These are phyloP conservation scores for Psophocarpus tetragonolobus DNA, from an alignment of 306 rosid genomes.

Conservation along the genomic window DNA sequence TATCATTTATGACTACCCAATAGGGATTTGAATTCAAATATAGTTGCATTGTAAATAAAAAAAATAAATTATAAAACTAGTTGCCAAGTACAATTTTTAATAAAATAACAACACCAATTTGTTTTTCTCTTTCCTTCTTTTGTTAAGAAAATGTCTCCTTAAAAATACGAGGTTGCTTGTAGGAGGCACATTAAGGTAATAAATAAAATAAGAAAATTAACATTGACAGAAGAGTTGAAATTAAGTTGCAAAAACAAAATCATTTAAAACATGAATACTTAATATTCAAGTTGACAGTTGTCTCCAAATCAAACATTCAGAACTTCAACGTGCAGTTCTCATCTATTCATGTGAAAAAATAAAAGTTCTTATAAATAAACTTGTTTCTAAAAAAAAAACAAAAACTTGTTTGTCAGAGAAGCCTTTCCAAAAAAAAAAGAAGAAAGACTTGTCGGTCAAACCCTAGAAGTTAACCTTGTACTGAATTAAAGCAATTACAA, in stretches of 20 bases:
- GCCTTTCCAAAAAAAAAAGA: too few species aligned
- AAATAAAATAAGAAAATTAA: background rate
- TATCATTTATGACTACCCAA: background rate
- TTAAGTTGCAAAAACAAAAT: background rate
- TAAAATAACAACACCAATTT: background rate
- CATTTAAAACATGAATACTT: background rate
- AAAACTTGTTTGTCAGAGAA: too few species aligned
- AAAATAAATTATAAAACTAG: background rate
- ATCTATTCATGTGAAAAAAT: too few species aligned
- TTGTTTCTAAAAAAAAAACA: too few species aligned
- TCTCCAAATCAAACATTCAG: background rate
- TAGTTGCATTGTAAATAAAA: too few species aligned
- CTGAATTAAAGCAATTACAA: background rate
- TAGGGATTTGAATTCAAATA: conserved; percentile 14
- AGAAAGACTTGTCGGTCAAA: background rate
- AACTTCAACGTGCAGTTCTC: background rate
- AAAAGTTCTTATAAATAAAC: too few species aligned
- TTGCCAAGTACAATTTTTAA: background rate
- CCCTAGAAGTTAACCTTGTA: background rate
- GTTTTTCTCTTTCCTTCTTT: background rate
- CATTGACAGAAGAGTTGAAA: background rate
- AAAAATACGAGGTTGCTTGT: background rate
- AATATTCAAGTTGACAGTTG: background rate
- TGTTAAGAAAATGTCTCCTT: background rate
- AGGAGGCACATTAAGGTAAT: background rate